Evolutionary conservation across 2,329 filamentous ascomycete species (phyloP).

Genomic region (Botryosphaeria dothidea): DNA sequence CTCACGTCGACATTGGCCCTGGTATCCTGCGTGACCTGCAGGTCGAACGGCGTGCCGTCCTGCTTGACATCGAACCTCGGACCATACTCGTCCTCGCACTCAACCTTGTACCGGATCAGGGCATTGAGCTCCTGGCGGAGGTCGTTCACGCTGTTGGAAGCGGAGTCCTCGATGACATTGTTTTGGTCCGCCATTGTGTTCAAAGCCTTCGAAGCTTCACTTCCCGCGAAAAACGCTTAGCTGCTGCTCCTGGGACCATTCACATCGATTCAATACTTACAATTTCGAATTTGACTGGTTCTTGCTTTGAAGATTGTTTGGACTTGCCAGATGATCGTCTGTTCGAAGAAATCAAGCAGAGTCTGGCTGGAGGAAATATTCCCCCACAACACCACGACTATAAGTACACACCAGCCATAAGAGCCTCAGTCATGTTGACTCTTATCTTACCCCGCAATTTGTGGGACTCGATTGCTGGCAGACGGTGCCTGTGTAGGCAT

Average conservation of each 20-base stretch:
- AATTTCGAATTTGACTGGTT: too few relatives aligned
- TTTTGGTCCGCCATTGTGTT: neutral
- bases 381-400: neutral
- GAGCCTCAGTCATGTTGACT: neutral
- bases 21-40: neutral
- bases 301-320: too few relatives aligned
- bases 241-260: too few relatives aligned
- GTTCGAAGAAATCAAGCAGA: neutral
- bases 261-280: too few relatives aligned
- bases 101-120: conserved; percentile 12
- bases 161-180: neutral
- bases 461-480: neutral
- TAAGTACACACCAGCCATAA: neutral
- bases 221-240: too few relatives aligned
- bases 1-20: neutral
- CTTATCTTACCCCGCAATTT: neutral
- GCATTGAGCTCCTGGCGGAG: neutral
- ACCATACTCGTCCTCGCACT: conserved; percentile 8
- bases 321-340: neutral
- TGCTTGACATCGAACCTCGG: conserved; percentile 7
- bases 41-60: conserved; percentile 3
- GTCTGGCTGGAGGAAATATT: neutral
- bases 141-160: neutral
- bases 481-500: neutral
- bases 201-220: neutral